phyloP scores from a whole-genome alignment of 164 flowering plant species.

The Chimonanthus salicifolius region DNA sequence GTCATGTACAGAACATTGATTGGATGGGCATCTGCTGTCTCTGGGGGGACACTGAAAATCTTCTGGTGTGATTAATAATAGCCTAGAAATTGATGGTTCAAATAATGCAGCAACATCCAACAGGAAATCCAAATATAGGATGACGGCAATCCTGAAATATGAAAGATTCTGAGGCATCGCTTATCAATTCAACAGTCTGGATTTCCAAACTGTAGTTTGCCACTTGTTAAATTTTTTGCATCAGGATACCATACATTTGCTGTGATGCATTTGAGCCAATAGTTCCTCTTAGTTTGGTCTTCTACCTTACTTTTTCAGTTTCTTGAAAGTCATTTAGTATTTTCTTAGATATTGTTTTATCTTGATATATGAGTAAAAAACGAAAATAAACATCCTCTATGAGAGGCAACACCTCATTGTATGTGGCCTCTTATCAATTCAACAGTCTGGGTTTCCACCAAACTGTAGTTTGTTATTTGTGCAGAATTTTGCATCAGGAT shows the following conservation, averaged over 20 bases:
- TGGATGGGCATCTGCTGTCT: neutral
- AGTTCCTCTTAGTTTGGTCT: neutral
- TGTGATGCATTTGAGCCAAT: neutral
- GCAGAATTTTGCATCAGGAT: neutral
- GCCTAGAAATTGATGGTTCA: neutral
- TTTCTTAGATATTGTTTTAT: neutral
- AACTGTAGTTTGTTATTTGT: neutral
- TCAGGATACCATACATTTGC: neutral
- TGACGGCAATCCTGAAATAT: neutral
- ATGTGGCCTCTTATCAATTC: neutral
- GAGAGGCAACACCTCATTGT: too few relatives aligned
- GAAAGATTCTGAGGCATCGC: neutral
- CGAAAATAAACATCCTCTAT: neutral
- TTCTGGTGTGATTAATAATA: neutral
- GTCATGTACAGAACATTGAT: neutral
- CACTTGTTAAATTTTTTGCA: neutral
- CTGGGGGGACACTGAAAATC: neutral
- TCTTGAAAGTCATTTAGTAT: neutral
- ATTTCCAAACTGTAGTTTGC: neutral
- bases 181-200: neutral
- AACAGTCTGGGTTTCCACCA: neutral
- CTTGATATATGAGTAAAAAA: neutral
- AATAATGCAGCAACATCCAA: neutral
- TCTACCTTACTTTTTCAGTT: neutral
- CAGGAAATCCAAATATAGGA: neutral